Conservation (phyloP, 768 basidiomycete species). For the Naganishia vaughanmartiniae region DNA sequence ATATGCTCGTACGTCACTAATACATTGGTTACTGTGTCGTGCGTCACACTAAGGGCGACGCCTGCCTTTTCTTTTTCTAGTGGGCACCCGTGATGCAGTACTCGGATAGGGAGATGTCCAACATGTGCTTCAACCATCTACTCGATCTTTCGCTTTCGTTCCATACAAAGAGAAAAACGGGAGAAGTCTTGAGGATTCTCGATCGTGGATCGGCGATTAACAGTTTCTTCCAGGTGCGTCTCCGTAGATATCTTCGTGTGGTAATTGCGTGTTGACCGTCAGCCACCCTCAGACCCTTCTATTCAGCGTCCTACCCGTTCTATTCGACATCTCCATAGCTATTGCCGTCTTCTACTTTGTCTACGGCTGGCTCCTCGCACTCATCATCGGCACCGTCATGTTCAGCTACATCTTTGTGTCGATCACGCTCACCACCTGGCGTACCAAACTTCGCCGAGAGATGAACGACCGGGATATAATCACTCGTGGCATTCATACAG, state of each 20-base stretch:
- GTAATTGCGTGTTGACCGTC: neutral
- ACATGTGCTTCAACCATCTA: slow-evolving; percentile 79
- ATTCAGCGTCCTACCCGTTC: slow-evolving; percentile 79
- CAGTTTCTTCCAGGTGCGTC: slow-evolving; percentile 65
- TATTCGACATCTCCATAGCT: slow-evolving; percentile 65
- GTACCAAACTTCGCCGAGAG: slow-evolving; percentile 68
- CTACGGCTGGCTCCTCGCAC: slow-evolving; percentile 52
- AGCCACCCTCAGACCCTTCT: slow-evolving; percentile 60
- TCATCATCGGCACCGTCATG: slow-evolving; percentile 72
- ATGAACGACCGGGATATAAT: slow-evolving; percentile 81
- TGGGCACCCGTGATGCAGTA: slow-evolving; percentile 90
- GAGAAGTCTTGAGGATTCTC: slow-evolving; percentile 72
- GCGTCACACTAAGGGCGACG: slow-evolving; percentile 6
- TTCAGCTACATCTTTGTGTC: slow-evolving; percentile 51
- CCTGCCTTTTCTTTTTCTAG: slow-evolving; percentile 23
- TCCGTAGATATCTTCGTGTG: neutral
- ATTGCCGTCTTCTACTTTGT: slow-evolving; percentile 50
- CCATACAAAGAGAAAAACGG: slow-evolving; percentile 78
- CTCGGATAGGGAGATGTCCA: slow-evolving; percentile 82
- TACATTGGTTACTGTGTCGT: slow-evolving; percentile 1
- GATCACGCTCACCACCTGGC: slow-evolving; percentile 65
- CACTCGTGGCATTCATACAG: slow-evolving; percentile 78
- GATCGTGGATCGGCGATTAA: slow-evolving; percentile 77
- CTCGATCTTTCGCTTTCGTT: slow-evolving; percentile 80
- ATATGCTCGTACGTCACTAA: slow-evolving; percentile 39